Evolutionary conservation across 140 eudicot species (phyloP), one percentile per base, ranked within the genome.

Genomic region (Oenanthe javanica): DNA sequence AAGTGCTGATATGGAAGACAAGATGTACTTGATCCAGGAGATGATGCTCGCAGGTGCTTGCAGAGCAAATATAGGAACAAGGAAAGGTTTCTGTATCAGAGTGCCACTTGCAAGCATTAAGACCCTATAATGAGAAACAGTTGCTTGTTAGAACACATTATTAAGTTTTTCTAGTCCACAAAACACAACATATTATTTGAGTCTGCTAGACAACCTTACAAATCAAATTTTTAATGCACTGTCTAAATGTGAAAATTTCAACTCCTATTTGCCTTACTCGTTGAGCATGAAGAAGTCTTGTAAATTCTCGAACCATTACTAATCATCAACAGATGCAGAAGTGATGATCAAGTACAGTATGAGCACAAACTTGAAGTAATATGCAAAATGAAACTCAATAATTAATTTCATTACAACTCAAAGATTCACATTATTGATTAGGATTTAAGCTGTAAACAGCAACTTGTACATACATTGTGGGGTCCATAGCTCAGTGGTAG

Each of bases 401-500:
- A 49, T 10, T 49, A 48, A 49, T 49, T 49, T 49, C 12, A 49
- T 49, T 4, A 42, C 45, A 49, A 49, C 52, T 49, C 10, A 49
- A 49, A 49, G 14, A 49, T 49, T 49, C 52, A 10, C 52, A 49
- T 1, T 42, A 42, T 42, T 4, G 4, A 42, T 42, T 42, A 42
- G 4, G 45, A 42, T 42, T 42, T 42, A 42, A 4, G 5, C 45
- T 42, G 5, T 42, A 42, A 42, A 42, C 5, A 4, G 5, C 45
- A 4, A 2, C 45, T 42, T 42, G 45, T 4, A 42, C 45, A 42
- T 2, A 42, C 45, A 42, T 42, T 42, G 45, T 42, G 45, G 93
- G 96, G 98, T 90, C 90, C 91, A 89, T 94, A 94, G 97, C 98
- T 94, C 97, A 92, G 97, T 94, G 96, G 97, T 90, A 92, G 94